These are phyloP conservation scores for Vitis amurensis DNA, from an alignment of 164 flowering plant genomes.

Conservation along the genomic window DNA sequence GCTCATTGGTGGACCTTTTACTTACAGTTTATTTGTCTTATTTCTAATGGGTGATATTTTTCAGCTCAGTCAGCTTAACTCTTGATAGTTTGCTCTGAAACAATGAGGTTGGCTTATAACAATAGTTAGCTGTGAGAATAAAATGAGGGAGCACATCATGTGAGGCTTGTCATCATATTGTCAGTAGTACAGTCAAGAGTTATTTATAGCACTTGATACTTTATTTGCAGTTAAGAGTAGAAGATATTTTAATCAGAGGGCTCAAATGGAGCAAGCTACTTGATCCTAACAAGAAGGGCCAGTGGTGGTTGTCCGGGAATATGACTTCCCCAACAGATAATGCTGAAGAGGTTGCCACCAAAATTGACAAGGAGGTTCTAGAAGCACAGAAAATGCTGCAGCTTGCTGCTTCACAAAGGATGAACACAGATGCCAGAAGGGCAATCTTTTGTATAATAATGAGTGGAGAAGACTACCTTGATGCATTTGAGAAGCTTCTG, in stretches of 20 bases:
- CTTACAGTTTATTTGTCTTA: background rate
- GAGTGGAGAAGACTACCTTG: slow-evolving; percentile 87
- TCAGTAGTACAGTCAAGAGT: background rate
- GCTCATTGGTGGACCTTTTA: background rate
- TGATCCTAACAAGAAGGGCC: slow-evolving; percentile 92
- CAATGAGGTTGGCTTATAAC: background rate
- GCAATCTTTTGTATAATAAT: slow-evolving; percentile 88
- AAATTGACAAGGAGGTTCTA: slow-evolving; percentile 66
- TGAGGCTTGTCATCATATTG: background rate
- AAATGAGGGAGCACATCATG: background rate
- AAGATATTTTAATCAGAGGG: slow-evolving; percentile 67
- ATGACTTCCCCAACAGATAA: slow-evolving; percentile 30
- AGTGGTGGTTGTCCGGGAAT: slow-evolving; percentile 92
- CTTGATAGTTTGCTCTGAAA: too few relatives aligned
- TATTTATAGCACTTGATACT: background rate
- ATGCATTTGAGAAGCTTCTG: slow-evolving; percentile 85
- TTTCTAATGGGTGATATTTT: background rate
- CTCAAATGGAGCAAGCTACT: slow-evolving; percentile 89
- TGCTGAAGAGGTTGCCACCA: slow-evolving; percentile 65
- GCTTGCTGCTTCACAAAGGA: slow-evolving; percentile 87
- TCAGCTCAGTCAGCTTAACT: too few relatives aligned
- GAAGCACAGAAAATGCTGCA: slow-evolving; percentile 88
- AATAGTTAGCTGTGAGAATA: background rate
- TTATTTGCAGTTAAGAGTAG: slow-evolving; percentile 67
- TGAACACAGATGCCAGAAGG: slow-evolving; percentile 89